phyloP scores from a whole-genome alignment of 2,329 filamentous ascomycete species.

The Aspergillus quadricinctus region DNA sequence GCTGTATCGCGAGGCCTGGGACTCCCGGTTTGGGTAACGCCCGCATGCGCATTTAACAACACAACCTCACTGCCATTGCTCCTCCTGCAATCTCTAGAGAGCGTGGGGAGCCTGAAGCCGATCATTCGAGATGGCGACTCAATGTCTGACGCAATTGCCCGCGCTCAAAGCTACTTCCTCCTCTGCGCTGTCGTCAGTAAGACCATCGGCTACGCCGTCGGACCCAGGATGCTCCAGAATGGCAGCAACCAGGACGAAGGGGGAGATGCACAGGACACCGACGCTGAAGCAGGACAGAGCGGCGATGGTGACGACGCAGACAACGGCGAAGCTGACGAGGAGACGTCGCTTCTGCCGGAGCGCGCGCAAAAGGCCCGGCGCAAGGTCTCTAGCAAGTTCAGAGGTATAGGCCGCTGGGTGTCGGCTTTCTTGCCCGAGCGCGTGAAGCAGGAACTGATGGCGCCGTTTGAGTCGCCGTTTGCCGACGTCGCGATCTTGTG shows the following conservation, averaged over 20 bases:
- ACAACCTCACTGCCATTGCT: constrained; percentile 52
- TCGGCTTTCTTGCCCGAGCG: constrained; percentile 31
- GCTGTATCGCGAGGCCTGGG: constrained; percentile 43
- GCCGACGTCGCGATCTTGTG: constrained; percentile 61
- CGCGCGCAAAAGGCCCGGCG: constrained; percentile 14
- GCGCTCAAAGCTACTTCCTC: constrained; percentile 63
- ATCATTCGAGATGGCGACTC: constrained; percentile 45
- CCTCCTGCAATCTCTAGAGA: constrained; percentile 49
- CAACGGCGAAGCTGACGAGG: constrained; percentile 37
- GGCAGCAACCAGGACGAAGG: constrained; percentile 26
- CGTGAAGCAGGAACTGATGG: constrained; percentile 27
- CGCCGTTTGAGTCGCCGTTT: constrained; percentile 48
- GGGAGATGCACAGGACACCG: constrained; percentile 7
- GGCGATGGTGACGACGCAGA: constrained; percentile 20
- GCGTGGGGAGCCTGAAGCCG: constrained; percentile 53
- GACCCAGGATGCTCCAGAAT: constrained; percentile 54
- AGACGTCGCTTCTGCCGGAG: constrained; percentile 50
- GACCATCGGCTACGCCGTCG: constrained; percentile 61
- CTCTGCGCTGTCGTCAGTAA: constrained; percentile 62
- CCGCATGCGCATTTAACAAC: constrained; percentile 55
- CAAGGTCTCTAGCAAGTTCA: constrained; percentile 15
- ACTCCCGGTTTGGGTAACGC: constrained; percentile 51
- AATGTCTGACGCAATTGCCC: constrained; percentile 47
- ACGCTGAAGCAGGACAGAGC: constrained; percentile 13
- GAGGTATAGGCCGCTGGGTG: constrained; percentile 22